These are phyloP conservation scores for Quercus wislizeni DNA, from an alignment of 306 rosid species.

Conservation along the genomic window DNA sequence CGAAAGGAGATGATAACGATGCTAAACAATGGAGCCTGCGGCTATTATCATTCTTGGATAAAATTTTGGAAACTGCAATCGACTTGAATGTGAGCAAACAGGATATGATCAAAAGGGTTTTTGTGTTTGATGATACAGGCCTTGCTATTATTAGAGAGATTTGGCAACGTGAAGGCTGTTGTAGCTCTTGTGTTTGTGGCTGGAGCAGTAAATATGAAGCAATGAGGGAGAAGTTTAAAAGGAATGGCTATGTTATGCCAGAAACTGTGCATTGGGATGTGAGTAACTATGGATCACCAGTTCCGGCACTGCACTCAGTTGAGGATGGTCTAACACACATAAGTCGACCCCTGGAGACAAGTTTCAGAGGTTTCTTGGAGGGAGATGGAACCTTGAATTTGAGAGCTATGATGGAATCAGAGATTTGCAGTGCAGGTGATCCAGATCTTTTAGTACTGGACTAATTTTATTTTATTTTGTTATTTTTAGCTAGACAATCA, in stretches of 20 bases:
- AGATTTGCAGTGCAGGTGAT: too few relatives aligned
- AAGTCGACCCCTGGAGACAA: not conserved
- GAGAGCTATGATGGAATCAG: too few relatives aligned
- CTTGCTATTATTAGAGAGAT: too few relatives aligned
- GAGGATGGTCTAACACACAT: too few relatives aligned
- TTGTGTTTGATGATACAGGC: not conserved
- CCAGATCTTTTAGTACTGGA: too few relatives aligned
- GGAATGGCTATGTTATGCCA: not conserved
- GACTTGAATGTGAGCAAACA: not conserved
- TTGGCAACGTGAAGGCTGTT: not conserved
- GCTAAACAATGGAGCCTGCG: too few relatives aligned
- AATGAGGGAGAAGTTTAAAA: not conserved
- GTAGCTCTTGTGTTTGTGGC: not conserved
- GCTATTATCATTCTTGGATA: not conserved
- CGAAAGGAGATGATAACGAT: not conserved
- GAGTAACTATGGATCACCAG: too few relatives aligned
- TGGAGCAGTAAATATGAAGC: not conserved
- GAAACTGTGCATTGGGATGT: not conserved
- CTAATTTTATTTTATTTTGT: too few relatives aligned
- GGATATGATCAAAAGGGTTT: not conserved
- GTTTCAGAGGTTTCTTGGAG: too few relatives aligned
- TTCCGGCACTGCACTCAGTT: too few relatives aligned
- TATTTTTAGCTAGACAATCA: too few relatives aligned
- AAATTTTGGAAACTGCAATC: not conserved
- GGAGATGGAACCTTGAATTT: too few relatives aligned